phyloP scores from a whole-genome alignment of 345 rosid genomes.

The Sonneratia alba region DNA sequence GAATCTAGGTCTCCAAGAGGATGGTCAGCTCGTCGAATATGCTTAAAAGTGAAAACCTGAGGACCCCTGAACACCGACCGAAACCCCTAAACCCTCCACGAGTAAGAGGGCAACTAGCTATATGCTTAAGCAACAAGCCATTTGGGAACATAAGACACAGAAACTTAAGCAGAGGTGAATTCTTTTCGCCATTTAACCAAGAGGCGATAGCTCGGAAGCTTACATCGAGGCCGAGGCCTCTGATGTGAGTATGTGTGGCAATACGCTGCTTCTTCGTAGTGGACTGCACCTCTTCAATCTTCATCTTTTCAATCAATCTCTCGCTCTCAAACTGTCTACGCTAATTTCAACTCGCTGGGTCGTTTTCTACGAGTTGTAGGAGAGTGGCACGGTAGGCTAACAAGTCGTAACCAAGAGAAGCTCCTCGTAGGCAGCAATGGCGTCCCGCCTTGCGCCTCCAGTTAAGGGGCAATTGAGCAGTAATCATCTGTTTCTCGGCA shows the following conservation, averaged over 20 bases:
- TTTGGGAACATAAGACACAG: not conserved
- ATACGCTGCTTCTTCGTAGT: constrained; percentile 92
- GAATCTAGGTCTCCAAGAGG: not conserved
- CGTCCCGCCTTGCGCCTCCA: constrained; percentile 4
- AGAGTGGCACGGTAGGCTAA: not conserved
- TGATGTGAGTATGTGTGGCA: constrained; percentile 96
- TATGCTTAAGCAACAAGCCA: not conserved
- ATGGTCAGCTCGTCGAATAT: not conserved
- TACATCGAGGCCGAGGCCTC: constrained; percentile 98
- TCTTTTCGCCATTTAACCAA: too few species aligned
- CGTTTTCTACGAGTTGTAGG: not conserved
- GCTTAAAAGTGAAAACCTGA: not conserved
- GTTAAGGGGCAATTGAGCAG: not conserved
- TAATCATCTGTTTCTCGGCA: not conserved
- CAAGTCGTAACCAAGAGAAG: not conserved
- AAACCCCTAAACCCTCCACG: too few species aligned
- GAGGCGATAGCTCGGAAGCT: constrained; percentile 2
- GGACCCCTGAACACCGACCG: not conserved
- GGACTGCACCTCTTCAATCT: constrained; percentile 92
- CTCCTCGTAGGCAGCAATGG: not conserved
- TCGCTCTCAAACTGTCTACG: not conserved
- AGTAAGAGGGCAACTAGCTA: not conserved
- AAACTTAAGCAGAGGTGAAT: not conserved
- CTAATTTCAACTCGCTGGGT: not conserved
- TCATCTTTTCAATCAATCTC: constrained; percentile 49